phyloP scores from a whole-genome alignment of 352 stramenopile genomes.

The Nothophytophthora sp. region DNA sequence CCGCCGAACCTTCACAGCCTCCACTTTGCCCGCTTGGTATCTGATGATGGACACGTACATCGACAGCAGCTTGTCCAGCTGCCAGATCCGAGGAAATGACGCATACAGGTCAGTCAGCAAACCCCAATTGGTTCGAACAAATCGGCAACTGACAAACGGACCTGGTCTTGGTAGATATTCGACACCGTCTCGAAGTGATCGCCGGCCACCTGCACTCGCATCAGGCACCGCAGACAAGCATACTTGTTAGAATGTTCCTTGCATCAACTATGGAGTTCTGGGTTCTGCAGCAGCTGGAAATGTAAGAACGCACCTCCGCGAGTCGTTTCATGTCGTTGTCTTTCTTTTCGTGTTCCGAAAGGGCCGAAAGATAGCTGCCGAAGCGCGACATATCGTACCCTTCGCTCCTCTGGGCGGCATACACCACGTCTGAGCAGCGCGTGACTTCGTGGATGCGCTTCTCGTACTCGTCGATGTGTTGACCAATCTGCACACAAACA shows the following conservation, averaged over 20 bases:
- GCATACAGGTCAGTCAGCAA: constrained; percentile 2
- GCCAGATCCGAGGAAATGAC: background rate
- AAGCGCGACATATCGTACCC: constrained; percentile 89
- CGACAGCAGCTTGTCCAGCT: constrained; percentile 82
- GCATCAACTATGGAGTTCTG: too few species aligned
- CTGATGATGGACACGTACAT: constrained; percentile 89
- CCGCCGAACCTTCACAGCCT: constrained; percentile 76
- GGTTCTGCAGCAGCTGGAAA: background rate
- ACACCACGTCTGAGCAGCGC: constrained; percentile 82
- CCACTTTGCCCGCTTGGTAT: constrained; percentile 85
- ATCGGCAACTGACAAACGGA: too few species aligned
- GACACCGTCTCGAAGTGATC: constrained; percentile 87
- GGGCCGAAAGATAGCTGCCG: constrained; percentile 76
- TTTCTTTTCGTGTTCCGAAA: constrained; percentile 76
- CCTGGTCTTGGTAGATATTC: constrained; percentile 88
- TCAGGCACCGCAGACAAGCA: background rate
- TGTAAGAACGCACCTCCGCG: constrained; percentile 41
- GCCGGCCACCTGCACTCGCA: constrained; percentile 45
- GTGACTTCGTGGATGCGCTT: constrained; percentile 84
- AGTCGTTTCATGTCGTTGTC: constrained; percentile 78
- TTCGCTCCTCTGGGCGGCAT: constrained; percentile 74
- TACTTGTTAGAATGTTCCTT: too few species aligned
- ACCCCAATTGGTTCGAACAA: too few species aligned
- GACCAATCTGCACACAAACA: constrained; percentile 64
- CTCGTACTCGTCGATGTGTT: constrained; percentile 87